Conservation (phyloP, 1,284 basidiomycete genomes). For the Papiliotrema laurentii region DNA sequence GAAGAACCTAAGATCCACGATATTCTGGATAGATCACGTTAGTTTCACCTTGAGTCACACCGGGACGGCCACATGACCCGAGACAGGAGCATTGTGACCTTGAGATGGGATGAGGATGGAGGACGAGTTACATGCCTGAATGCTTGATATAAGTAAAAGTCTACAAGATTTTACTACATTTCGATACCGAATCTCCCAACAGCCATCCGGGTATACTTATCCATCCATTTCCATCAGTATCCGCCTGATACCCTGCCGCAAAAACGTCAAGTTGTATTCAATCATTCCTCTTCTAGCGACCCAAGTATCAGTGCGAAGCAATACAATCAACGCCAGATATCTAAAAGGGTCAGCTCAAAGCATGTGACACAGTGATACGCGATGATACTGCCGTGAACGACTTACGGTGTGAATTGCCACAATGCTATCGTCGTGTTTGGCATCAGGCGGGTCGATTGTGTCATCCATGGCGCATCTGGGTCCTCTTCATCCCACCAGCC, state of each 20-base stretch:
- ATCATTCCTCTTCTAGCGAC: constrained; percentile 73
- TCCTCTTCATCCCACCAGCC: constrained; percentile 47
- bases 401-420: constrained; percentile 73
- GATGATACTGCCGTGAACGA: not conserved
- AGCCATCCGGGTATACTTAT: no score
- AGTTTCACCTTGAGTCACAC: no score
- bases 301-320: constrained; percentile 74
- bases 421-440: constrained; percentile 74
- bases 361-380: not conserved
- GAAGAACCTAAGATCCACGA: no score
- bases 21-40: no score
- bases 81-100: no score
- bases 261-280: constrained; percentile 89
- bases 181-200: no score
- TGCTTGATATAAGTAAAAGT: no score
- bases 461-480: constrained; percentile 43
- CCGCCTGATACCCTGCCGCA: constrained; percentile 54
- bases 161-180: no score
- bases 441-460: constrained; percentile 34
- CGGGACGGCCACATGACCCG: no score
- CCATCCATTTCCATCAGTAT: constrained; percentile 40
- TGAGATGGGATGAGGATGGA: no score
- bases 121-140: no score
- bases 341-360: constrained; percentile 35
- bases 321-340: constrained; percentile 68